phyloP scores from a whole-genome alignment of 805 yeast genomes.

The Saccharomyces mikatae region DNA sequence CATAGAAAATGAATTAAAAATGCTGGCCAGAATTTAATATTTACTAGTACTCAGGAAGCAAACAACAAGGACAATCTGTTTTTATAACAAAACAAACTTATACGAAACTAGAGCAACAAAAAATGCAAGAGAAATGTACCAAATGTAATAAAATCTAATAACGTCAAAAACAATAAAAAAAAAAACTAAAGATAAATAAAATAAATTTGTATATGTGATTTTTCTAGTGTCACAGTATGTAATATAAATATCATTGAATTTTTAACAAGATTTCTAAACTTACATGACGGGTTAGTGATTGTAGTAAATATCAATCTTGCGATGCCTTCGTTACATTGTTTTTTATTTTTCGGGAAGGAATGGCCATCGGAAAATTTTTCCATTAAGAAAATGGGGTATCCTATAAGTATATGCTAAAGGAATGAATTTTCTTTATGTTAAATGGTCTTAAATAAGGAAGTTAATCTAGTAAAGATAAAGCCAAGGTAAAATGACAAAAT shows the following conservation, averaged over 20 bases:
- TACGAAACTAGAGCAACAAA: background rate
- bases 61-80: background rate
- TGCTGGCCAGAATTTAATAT: background rate
- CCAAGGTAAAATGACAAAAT: conserved; percentile 24
- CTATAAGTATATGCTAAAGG: background rate
- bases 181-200: background rate
- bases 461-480: background rate
- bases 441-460: no score
- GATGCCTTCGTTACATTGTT: background rate
- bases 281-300: background rate
- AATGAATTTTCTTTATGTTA: background rate
- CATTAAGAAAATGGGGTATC: background rate
- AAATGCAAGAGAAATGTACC: background rate
- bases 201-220: background rate
- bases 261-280: background rate
- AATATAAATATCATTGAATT: background rate
- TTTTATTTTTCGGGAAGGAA: background rate
- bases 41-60: background rate
- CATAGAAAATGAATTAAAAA: background rate
- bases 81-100: background rate
- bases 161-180: background rate
- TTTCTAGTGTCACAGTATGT: background rate
- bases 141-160: background rate
- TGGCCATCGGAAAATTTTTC: background rate
- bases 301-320: background rate